phyloP scores from a whole-genome alignment of 2,329 filamentous ascomycete species.

The Ophiostoma tasmaniense region DNA sequence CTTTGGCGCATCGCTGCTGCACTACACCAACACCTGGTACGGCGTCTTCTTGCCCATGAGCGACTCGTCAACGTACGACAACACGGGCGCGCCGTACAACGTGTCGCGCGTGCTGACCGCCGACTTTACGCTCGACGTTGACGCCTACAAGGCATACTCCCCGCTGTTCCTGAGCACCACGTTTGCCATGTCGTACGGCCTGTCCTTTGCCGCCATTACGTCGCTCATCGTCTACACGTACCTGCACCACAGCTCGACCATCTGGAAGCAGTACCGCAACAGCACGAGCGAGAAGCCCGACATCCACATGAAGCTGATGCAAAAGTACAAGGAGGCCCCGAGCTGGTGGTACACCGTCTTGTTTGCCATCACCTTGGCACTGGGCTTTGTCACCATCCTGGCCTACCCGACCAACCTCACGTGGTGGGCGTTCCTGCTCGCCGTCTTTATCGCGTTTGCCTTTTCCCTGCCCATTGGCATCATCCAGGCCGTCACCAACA shows the following conservation, averaged over 20 bases:
- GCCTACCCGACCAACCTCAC: constrained; percentile 58
- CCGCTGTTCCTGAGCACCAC: constrained; percentile 64
- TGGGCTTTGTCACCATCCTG: constrained; percentile 47
- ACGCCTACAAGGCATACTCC: constrained; percentile 58
- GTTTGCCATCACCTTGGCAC: constrained; percentile 44
- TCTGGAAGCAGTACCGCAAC: constrained; percentile 54
- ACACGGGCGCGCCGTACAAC: constrained; percentile 56
- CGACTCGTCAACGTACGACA: constrained; percentile 63
- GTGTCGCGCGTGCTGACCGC: constrained; percentile 53
- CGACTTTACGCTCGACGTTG: constrained; percentile 53
- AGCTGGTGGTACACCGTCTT: constrained; percentile 56
- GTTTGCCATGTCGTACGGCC: constrained; percentile 60
- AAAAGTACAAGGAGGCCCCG: constrained; percentile 53
- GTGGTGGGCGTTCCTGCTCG: constrained; percentile 65
- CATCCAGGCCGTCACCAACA: constrained; percentile 51
- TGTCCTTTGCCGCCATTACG: constrained; percentile 64
- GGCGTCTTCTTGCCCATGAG: constrained; percentile 58
- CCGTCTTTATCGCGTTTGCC: constrained; percentile 53
- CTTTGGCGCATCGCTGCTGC: constrained; percentile 48
- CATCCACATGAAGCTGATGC: constrained; percentile 57
- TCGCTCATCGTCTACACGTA: constrained; percentile 60
- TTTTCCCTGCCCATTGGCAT: constrained; percentile 61
- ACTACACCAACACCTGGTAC: constrained; percentile 60
- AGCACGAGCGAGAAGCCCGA: constrained; percentile 53
- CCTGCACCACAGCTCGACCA: constrained; percentile 57